phyloP scores from a whole-genome alignment of 2,329 filamentous ascomycete genomes.

The Cladosporium cucumerinum region DNA sequence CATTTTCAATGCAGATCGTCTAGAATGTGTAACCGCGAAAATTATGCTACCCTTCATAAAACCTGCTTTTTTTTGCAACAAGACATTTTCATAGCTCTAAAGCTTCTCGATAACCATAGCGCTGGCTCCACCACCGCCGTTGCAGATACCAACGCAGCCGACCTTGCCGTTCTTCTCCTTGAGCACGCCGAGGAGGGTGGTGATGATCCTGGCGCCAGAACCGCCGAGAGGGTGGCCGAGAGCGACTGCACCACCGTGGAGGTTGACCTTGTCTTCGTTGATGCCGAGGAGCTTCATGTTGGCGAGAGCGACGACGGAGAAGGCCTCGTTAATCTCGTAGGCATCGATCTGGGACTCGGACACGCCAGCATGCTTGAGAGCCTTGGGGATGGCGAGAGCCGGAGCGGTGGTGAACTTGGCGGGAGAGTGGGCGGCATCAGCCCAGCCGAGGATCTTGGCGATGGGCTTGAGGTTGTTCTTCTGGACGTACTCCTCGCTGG shows the following conservation, averaged over 20 bases:
- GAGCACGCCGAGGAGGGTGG: slow-evolving; percentile 84
- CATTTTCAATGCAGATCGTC: not conserved
- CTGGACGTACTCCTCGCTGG: slow-evolving; percentile 91
- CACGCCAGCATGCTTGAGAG: slow-evolving; percentile 88
- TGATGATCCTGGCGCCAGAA: slow-evolving; percentile 88
- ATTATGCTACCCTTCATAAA: slow-evolving; percentile 4
- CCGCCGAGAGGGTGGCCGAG: slow-evolving; percentile 93
- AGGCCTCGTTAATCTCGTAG: slow-evolving; percentile 99
- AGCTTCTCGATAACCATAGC: slow-evolving; percentile 78
- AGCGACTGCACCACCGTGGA: slow-evolving; percentile 91
- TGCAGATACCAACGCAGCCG: slow-evolving; percentile 93
- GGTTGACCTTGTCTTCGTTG: slow-evolving; percentile 81
- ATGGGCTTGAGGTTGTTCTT: slow-evolving; percentile 86
- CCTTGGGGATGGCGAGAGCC: slow-evolving; percentile 92
- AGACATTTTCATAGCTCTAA: slow-evolving; percentile 3
- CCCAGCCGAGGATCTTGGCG: slow-evolving; percentile 97
- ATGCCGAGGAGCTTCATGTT: slow-evolving; percentile 90
- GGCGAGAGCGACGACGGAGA: slow-evolving; percentile 91
- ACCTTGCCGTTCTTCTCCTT: slow-evolving; percentile 90
- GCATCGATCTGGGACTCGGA: slow-evolving; percentile 75
- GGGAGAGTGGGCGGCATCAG: slow-evolving; percentile 84
- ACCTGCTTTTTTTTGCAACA: not conserved
- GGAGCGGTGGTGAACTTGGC: slow-evolving; percentile 96
- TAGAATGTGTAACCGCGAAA: not conserved
- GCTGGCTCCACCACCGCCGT: slow-evolving; percentile 92